Conservation (phyloP, 2,329 filamentous ascomycete species). For the Pseudogymnoascus sp. region DNA sequence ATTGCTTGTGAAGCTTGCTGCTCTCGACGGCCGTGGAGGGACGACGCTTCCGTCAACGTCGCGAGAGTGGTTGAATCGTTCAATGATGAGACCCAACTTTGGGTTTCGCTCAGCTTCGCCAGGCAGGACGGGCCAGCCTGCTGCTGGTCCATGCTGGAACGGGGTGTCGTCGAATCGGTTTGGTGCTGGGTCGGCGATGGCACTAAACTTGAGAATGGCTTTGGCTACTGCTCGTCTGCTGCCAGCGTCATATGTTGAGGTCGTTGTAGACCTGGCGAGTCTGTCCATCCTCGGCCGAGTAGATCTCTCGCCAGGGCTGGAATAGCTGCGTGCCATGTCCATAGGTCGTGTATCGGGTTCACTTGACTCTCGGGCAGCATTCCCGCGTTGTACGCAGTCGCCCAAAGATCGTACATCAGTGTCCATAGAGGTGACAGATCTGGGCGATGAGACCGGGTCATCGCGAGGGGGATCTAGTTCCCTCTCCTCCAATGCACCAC, state of each 20-base stretch:
- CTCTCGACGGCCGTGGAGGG: slow-evolving; percentile 30
- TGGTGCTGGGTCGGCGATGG: slow-evolving; percentile 34
- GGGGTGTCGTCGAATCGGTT: slow-evolving; percentile 42
- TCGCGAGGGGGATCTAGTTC: neutral
- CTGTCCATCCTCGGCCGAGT: neutral
- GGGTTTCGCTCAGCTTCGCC: slow-evolving; percentile 43
- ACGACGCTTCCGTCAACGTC: slow-evolving; percentile 29
- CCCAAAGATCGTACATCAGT: neutral
- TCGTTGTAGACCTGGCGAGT: neutral
- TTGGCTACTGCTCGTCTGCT: slow-evolving; percentile 38
- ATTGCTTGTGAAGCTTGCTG: slow-evolving; percentile 33
- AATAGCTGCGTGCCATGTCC: slow-evolving; percentile 11
- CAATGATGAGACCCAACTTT: slow-evolving; percentile 32
- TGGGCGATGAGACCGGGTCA: slow-evolving; percentile 1
- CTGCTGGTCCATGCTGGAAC: slow-evolving; percentile 39
- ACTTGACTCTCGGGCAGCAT: slow-evolving; percentile 10
- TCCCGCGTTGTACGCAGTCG: neutral
- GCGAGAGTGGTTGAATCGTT: slow-evolving; percentile 33
- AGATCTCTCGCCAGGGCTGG: slow-evolving; percentile 9
- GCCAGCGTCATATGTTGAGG: slow-evolving; percentile 16
- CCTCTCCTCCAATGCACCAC: slow-evolving; percentile 11
- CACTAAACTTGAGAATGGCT: slow-evolving; percentile 39
- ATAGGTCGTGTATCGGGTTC: neutral
- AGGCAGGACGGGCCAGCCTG: slow-evolving; percentile 48
- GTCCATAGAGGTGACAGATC: slow-evolving; percentile 5